Percentiles rank a stretch among this genome's conserved stretches.
These are phyloP conservation scores for Penicillium taxi DNA, from an alignment of 495 filamentous ascomycete species.

Conservation along the genomic window DNA sequence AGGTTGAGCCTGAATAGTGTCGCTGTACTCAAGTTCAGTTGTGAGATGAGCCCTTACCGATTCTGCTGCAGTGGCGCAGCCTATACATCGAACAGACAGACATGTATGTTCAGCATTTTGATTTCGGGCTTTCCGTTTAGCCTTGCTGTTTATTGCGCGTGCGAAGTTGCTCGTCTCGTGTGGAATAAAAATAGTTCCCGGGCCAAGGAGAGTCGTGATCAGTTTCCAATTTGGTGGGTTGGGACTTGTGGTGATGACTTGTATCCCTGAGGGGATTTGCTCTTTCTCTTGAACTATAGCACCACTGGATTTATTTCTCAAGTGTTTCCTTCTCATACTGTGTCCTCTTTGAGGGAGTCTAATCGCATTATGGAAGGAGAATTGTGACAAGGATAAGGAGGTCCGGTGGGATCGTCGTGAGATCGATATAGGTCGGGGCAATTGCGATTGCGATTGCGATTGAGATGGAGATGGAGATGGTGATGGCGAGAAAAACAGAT, in stretches of 20 bases:
- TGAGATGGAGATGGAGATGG: background rate
- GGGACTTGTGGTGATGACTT: constrained; percentile 7
- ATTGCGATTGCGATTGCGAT: background rate
- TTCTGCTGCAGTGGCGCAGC: constrained; percentile 17
- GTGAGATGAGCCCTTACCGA: constrained; percentile 10
- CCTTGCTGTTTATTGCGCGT: constrained; percentile 7
- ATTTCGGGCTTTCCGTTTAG: constrained; percentile 7
- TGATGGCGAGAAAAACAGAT: constrained; percentile 16
- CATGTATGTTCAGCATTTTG: constrained; percentile 11
- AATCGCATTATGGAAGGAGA: no score
- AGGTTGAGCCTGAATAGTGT: constrained; percentile 6
- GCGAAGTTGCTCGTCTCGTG: constrained; percentile 1
- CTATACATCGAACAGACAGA: constrained; percentile 15
- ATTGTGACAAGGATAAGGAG: no score
- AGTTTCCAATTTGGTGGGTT: constrained; percentile 22
- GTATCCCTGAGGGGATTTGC: constrained; percentile 2
- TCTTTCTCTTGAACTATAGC: no score
- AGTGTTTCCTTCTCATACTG: no score
- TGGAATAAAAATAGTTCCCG: constrained; percentile 19
- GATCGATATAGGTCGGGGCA: no score
- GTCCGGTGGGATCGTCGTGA: no score
- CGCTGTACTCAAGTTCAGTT: constrained; percentile 1
- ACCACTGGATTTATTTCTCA: no score
- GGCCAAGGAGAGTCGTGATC: constrained; percentile 20
- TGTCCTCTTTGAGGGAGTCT: no score